phyloP scores from a whole-genome alignment of 306 rosid genomes.

The Dryas alaskensis region DNA sequence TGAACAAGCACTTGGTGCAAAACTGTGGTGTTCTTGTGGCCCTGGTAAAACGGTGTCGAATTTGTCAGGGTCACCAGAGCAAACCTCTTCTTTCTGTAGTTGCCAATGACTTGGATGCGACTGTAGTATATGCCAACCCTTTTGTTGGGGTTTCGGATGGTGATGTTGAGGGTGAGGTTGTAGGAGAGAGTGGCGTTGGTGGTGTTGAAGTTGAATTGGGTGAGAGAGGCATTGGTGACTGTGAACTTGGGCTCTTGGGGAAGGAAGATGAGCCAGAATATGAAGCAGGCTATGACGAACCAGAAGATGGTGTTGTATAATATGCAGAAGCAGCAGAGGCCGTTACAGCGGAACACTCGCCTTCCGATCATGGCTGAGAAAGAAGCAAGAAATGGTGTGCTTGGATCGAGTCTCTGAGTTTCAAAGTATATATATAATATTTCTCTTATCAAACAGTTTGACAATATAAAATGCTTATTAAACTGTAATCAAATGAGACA shows the following conservation, averaged over 20 bases:
- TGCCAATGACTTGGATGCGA: conserved; percentile 33
- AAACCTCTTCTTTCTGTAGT: conserved; percentile 38
- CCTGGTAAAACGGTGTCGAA: conserved; percentile 41
- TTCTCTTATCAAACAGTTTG: too few species aligned
- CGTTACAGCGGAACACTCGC: too few species aligned
- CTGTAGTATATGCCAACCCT: conserved; percentile 47
- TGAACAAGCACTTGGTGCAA: conserved; percentile 22
- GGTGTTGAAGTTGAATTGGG: conserved; percentile 34
- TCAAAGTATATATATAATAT: too few species aligned
- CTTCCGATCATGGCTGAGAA: too few species aligned
- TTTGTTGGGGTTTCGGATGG: conserved; percentile 58
- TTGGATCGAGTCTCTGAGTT: too few species aligned
- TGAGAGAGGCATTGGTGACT: conserved; percentile 48
- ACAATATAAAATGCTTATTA: too few species aligned
- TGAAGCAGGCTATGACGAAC: conserved; percentile 12
- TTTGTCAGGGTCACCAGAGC: background rate
- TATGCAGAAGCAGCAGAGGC: background rate
- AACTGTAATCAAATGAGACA: too few species aligned
- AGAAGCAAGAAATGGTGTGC: too few species aligned
- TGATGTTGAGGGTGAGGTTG: conserved; percentile 20
- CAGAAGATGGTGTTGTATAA: conserved; percentile 14
- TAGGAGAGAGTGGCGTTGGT: conserved; percentile 17
- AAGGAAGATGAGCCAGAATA: conserved; percentile 52
- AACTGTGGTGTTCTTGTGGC: conserved; percentile 43
- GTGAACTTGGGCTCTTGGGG: conserved; percentile 43